phyloP scores from a whole-genome alignment of 2,329 filamentous ascomycete species.

The Venturia asperata region DNA sequence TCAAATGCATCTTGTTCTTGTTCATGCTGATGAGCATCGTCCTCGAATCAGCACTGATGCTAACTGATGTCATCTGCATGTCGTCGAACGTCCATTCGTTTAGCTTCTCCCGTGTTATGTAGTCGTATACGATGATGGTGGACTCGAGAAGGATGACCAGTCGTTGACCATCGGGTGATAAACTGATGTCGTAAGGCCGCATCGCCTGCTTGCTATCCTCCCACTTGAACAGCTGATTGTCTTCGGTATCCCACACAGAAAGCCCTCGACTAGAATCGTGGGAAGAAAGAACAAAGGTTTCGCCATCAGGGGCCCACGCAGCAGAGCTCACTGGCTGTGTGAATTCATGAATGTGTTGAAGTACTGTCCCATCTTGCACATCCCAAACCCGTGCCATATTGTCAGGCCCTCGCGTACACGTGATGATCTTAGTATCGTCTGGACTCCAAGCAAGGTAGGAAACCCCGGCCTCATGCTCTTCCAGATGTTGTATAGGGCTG shows the following conservation, averaged over 20 bases:
- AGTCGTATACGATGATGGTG: conserved; percentile 76
- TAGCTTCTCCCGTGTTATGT: conserved; percentile 63
- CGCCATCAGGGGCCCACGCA: conserved; percentile 76
- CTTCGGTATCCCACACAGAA: conserved; percentile 54
- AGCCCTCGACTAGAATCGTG: conserved; percentile 34
- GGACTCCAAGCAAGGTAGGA: conserved; percentile 86
- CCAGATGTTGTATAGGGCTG: conserved; percentile 53
- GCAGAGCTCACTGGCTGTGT: conserved; percentile 81
- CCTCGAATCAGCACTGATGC: conserved; percentile 72
- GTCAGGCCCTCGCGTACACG: conserved; percentile 62
- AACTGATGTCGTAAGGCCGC: conserved; percentile 75
- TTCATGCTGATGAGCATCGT: conserved; percentile 76
- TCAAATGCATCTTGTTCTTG: conserved; percentile 67
- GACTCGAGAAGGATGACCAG: conserved; percentile 70
- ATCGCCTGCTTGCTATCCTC: conserved; percentile 44
- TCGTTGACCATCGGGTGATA: conserved; percentile 71
- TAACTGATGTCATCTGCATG: conserved; percentile 67
- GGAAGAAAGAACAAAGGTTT: conserved; percentile 61
- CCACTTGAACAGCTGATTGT: conserved; percentile 48
- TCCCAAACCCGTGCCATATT: conserved; percentile 70
- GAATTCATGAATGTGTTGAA: conserved; percentile 58
- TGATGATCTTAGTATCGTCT: conserved; percentile 78
- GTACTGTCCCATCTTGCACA: conserved; percentile 39
- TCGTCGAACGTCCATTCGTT: conserved; percentile 65
- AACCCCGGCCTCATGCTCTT: conserved; percentile 62